phyloP scores from a whole-genome alignment of 768 basidiomycete genomes.

The Tubosaeta brunneosetosa region DNA sequence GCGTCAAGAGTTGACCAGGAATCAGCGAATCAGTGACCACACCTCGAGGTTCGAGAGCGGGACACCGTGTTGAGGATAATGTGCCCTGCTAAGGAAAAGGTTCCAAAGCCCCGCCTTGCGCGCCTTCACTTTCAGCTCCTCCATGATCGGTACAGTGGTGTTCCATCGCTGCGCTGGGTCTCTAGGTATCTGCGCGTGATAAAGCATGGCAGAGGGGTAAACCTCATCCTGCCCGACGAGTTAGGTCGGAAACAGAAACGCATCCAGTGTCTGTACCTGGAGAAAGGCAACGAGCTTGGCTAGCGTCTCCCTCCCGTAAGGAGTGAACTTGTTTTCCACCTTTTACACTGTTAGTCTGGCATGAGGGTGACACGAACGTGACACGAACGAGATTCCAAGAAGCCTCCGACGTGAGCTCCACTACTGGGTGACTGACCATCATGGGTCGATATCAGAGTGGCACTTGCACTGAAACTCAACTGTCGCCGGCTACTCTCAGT shows the following conservation, averaged over 20 bases:
- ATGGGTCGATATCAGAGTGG: neutral
- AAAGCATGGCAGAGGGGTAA: constrained; percentile 70
- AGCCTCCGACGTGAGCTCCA: constrained; percentile 73
- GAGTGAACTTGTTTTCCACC: constrained; percentile 92
- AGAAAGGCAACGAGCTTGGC: constrained; percentile 81
- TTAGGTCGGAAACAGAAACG: neutral
- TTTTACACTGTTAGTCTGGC: constrained; percentile 26
- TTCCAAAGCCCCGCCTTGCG: constrained; percentile 93
- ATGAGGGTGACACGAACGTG: neutral
- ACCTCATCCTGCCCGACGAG: constrained; percentile 67
- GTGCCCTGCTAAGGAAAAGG: constrained; percentile 89
- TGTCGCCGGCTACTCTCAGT: constrained; percentile 8
- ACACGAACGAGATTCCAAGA: constrained; percentile 80
- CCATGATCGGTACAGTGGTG: constrained; percentile 74
- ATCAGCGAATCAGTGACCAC: constrained; percentile 10
- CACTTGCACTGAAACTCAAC: no score
- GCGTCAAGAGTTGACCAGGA: neutral
- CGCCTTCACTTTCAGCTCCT: constrained; percentile 83
- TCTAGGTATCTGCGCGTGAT: constrained; percentile 75
- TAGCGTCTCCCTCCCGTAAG: constrained; percentile 82
- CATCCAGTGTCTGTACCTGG: constrained; percentile 46
- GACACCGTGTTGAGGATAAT: constrained; percentile 86
- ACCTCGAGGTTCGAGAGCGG: constrained; percentile 94
- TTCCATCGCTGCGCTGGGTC: constrained; percentile 79
- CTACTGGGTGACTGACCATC: constrained; percentile 68